Conservation (phyloP, 352 stramenopile genomes). For the Phytophthora sp. region DNA sequence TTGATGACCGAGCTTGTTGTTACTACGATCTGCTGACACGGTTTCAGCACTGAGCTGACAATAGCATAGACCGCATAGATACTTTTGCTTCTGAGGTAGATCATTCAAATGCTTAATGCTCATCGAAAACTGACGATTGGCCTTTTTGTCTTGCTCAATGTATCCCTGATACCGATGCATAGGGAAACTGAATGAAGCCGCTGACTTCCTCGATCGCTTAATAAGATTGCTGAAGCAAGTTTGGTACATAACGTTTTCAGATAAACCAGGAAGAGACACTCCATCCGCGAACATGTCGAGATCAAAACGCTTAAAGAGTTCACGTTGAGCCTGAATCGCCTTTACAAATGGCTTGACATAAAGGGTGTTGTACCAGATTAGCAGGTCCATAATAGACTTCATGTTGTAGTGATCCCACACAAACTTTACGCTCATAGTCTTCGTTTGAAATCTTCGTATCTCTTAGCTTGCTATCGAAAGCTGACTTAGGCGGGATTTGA, state of each 20-base stretch:
- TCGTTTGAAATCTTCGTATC: background rate
- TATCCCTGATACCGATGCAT: background rate
- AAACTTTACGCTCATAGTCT: background rate
- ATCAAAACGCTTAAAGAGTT: background rate
- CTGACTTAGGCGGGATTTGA: slow-evolving; percentile 17
- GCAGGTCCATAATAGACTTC: background rate
- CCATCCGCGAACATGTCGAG: background rate
- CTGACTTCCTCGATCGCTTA: background rate
- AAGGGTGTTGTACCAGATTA: background rate
- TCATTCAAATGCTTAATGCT: background rate
- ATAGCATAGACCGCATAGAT: slow-evolving; percentile 27
- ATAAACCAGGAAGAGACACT: background rate
- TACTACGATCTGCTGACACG: slow-evolving; percentile 21
- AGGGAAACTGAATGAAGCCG: background rate
- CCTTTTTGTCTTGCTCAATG: background rate
- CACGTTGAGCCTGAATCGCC: background rate
- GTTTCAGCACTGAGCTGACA: slow-evolving; percentile 20
- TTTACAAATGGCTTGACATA: background rate
- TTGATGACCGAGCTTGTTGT: slow-evolving; percentile 20
- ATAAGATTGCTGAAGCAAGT: background rate
- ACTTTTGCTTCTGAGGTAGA: slow-evolving; percentile 12
- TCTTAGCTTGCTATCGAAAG: slow-evolving; percentile 28
- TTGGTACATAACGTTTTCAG: background rate
- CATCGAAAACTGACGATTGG: background rate
- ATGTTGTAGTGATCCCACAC: background rate